Evolutionary conservation across 306 rosid species (phyloP).

Genomic region (Hippophae gyantsensis): DNA sequence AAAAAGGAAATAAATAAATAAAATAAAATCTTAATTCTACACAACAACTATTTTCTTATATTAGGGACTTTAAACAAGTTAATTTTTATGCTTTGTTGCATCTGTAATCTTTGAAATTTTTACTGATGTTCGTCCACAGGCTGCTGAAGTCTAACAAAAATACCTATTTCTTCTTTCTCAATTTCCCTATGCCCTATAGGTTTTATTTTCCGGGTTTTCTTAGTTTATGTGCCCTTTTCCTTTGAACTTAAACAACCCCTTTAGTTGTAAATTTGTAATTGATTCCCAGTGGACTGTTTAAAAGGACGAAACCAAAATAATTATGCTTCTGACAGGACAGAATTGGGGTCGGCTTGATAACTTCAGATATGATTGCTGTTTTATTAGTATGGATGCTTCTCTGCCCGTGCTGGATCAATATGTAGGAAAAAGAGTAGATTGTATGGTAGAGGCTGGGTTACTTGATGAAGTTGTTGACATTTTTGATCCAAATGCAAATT

Average conservation of each 20-base stretch:
- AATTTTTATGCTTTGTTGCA: background rate
- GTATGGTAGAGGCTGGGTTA: constrained; percentile 73
- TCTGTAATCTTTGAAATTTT: background rate
- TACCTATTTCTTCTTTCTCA: background rate
- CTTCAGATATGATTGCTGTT: constrained; percentile 73
- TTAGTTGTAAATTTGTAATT: background rate
- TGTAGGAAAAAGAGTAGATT: constrained; percentile 79
- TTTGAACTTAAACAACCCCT: constrained; percentile 1
- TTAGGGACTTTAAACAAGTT: background rate
- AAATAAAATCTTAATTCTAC: no score
- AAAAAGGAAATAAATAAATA: background rate
- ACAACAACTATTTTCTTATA: no score
- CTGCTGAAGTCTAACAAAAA: background rate
- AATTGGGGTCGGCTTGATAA: constrained; percentile 83
- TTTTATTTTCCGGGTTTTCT: background rate
- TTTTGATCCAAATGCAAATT: constrained; percentile 50
- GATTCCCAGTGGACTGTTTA: background rate
- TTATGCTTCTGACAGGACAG: constrained; percentile 77
- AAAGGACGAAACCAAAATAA: background rate
- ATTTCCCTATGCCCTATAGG: background rate
- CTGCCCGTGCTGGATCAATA: constrained; percentile 63
- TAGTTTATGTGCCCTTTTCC: background rate
- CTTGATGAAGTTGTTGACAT: constrained; percentile 72
- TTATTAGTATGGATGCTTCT: constrained; percentile 68
- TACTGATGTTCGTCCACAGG: background rate